Evolutionary conservation across 345 rosid species (phyloP), one percentile per base, ranked within the genome.

Genomic region (Firmiana major): DNA sequence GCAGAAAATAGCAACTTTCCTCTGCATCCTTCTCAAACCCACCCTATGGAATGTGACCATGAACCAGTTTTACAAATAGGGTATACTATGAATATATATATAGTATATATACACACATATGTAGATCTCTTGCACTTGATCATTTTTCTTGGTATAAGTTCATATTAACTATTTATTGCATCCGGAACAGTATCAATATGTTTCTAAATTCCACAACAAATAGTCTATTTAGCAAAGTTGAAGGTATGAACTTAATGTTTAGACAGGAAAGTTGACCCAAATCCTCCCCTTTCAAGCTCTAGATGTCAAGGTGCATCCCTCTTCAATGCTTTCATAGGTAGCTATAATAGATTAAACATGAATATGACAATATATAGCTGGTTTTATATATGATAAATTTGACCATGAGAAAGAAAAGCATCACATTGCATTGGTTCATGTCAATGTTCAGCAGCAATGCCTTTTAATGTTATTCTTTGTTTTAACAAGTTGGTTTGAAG

Each of bases 21-120:
- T 71, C 36, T 81, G 80, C 93, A 87, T 76, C 82, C 86, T 77
- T 77, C 92, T 75, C 90, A 89, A 49, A 73, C 80, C 24, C 65
- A 73, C 45, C 79, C 84, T 43, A 48, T 89, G 86, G 89, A 91
- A 60, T 87, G 90, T 68, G 90, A 88, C 42, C 85, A 87, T 0
- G 89, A 87, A 57, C 97, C 97, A 4, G 83, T 90, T 79, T 77
- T 93, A 77, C 92, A 91, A 53, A 91, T 93, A 24, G 98, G 97
- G 98, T 93, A 31, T 31, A 12, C 59, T 5, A 46, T 48, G 48
- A 22, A 43, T n/a, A n/a, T 40, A n/a, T n/a, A n/a, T n/a, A n/a
- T n/a, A n/a, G n/a, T n/a, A n/a, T n/a, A n/a, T n/a, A n/a, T n/a
- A n/a, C n/a, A n/a, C n/a, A n/a, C n/a, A n/a, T n/a, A 65, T n/a